phyloP scores from a whole-genome alignment of 495 filamentous ascomycete genomes.

The Letharia lupina region DNA sequence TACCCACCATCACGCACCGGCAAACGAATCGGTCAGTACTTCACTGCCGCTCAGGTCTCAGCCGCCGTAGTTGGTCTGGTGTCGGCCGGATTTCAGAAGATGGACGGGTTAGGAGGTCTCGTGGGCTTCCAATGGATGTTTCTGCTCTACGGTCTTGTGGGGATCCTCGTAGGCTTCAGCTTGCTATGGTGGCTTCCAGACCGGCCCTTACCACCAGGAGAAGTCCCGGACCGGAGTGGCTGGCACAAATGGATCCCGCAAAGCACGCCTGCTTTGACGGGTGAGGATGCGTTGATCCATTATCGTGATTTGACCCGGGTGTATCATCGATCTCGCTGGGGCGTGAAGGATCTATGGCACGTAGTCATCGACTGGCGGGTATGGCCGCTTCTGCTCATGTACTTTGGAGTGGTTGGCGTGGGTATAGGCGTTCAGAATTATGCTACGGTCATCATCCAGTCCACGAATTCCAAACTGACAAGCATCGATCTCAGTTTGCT shows the following conservation, averaged over 20 bases:
- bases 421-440: slow-evolving; percentile 85
- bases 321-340: slow-evolving; percentile 66
- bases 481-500: slow-evolving; percentile 71
- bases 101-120: slow-evolving; percentile 69
- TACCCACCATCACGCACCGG: slow-evolving; percentile 81
- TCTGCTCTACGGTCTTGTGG: slow-evolving; percentile 73
- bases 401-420: slow-evolving; percentile 89
- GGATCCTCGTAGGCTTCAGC: slow-evolving; percentile 56
- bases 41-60: slow-evolving; percentile 81
- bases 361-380: slow-evolving; percentile 79
- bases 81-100: slow-evolving; percentile 83
- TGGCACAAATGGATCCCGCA: slow-evolving; percentile 52
- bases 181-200: slow-evolving; percentile 89
- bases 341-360: slow-evolving; percentile 51
- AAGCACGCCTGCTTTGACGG: slow-evolving; percentile 61
- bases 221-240: slow-evolving; percentile 30
- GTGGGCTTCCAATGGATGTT: slow-evolving; percentile 96
- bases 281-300: slow-evolving; percentile 71
- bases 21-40: slow-evolving; percentile 83
- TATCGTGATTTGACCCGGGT: slow-evolving; percentile 77
- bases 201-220: slow-evolving; percentile 62
- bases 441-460: slow-evolving; percentile 74
- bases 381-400: slow-evolving; percentile 81
- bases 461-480: slow-evolving; percentile 62
- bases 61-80: slow-evolving; percentile 85